phyloP scores from a whole-genome alignment of 2,329 filamentous ascomycete genomes.

The Keithomyces neogunnii region DNA sequence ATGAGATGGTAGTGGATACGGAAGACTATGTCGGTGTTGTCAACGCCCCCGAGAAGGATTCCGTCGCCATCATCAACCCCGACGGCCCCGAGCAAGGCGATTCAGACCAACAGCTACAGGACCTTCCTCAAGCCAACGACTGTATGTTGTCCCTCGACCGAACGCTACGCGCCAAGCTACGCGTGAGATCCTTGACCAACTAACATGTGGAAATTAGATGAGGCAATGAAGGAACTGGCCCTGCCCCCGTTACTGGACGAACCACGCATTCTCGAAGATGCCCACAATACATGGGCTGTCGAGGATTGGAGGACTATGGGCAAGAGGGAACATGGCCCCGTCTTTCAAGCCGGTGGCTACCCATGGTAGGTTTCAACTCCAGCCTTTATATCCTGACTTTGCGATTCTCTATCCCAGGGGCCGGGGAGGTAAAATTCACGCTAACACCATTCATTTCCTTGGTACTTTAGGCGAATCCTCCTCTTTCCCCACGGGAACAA shows the following conservation, averaged over 20 bases:
- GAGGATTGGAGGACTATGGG: conserved; percentile 68
- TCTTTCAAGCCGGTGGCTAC: conserved; percentile 77
- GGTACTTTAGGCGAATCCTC: conserved; percentile 66
- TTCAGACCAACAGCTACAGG: conserved; percentile 35
- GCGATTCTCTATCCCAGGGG: not conserved
- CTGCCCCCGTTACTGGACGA: conserved; percentile 67
- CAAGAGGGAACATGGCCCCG: conserved; percentile 78
- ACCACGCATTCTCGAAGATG: conserved; percentile 70
- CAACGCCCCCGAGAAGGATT: conserved; percentile 40
- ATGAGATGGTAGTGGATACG: conserved; percentile 47
- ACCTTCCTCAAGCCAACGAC: conserved; percentile 42
- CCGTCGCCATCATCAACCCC: conserved; percentile 46
- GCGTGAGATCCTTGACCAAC: not conserved
- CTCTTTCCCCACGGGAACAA: conserved; percentile 96
- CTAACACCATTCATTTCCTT: not conserved
- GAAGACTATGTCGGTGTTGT: conserved; percentile 45
- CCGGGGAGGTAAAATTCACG: not conserved
- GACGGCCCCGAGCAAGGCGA: conserved; percentile 39
- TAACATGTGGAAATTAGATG: conserved; percentile 39
- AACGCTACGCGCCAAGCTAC: not conserved
- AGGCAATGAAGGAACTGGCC: conserved; percentile 76
- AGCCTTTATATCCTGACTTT: not conserved
- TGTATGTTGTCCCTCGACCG: conserved; percentile 30
- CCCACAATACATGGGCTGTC: conserved; percentile 77
- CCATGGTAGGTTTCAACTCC: conserved; percentile 60